A percentile compares a stretch with the other conserved stretches of the same genome.
phyloP scores from a whole-genome alignment of 495 filamentous ascomycete species.

The Lasiosphaeris hirsuta region DNA sequence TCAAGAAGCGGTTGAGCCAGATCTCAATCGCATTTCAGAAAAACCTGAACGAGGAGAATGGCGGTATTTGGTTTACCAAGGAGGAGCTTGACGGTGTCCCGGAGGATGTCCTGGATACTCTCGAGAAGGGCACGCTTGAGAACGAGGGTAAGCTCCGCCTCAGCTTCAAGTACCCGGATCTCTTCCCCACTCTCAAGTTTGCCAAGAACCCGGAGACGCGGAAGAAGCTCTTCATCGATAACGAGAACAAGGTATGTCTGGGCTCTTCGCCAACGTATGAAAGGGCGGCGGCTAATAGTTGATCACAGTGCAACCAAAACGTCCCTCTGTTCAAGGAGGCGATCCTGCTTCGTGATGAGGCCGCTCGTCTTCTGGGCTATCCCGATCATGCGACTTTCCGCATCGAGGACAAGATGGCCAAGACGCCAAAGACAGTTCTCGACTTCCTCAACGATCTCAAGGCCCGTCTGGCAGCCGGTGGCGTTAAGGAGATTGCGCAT shows the following conservation, averaged over 20 bases:
- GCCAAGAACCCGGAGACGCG: constrained; percentile 53
- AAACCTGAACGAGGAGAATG: constrained; percentile 60
- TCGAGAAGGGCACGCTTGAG: constrained; percentile 71
- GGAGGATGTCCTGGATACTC: constrained; percentile 49
- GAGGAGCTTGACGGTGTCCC: constrained; percentile 60
- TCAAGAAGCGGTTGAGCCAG: constrained; percentile 59
- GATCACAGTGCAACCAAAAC: constrained; percentile 70
- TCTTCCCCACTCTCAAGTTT: constrained; percentile 59
- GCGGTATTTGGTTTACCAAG: constrained; percentile 56
- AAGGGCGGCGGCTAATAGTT: too few relatives aligned
- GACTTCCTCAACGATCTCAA: constrained; percentile 82
- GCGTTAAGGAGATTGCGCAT: constrained; percentile 68
- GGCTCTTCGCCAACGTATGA: neutral
- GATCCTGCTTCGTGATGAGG: constrained; percentile 85
- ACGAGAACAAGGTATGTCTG: constrained; percentile 52
- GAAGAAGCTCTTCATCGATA: constrained; percentile 53
- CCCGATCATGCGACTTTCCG: constrained; percentile 87
- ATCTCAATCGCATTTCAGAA: constrained; percentile 57
- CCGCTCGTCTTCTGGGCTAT: constrained; percentile 85
- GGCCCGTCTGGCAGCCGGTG: constrained; percentile 68
- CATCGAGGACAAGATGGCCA: constrained; percentile 97
- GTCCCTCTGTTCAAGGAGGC: constrained; percentile 82
- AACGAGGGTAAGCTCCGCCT: constrained; percentile 58
- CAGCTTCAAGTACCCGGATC: constrained; percentile 61
- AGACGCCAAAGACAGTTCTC: constrained; percentile 80